These are phyloP conservation scores for Trichoderma sp. DNA, from an alignment of 2,329 filamentous ascomycete species.

Conservation along the genomic window DNA sequence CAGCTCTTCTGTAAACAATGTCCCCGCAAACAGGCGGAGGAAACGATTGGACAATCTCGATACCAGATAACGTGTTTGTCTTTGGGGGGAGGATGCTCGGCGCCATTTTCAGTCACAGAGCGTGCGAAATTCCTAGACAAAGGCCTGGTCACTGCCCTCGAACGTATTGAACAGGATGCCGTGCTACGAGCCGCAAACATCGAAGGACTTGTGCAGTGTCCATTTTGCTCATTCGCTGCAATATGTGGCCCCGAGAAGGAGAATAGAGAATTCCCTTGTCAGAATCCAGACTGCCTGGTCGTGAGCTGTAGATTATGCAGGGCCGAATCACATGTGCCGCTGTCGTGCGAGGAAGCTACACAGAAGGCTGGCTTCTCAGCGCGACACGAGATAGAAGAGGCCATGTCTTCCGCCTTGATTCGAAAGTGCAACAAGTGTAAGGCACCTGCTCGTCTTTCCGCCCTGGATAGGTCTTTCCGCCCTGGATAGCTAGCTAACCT, in stretches of 20 bases:
- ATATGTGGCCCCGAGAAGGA: slow-evolving; percentile 66
- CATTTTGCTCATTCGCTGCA: slow-evolving; percentile 78
- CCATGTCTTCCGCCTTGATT: slow-evolving; percentile 77
- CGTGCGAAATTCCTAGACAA: slow-evolving; percentile 57
- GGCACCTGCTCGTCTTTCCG: slow-evolving; percentile 17
- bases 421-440: slow-evolving; percentile 68
- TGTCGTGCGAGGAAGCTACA: slow-evolving; percentile 66
- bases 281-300: slow-evolving; percentile 61
- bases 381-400: slow-evolving; percentile 73
- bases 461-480: background rate
- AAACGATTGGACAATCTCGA: slow-evolving; percentile 65
- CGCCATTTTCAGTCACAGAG: slow-evolving; percentile 56
- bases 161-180: slow-evolving; percentile 68
- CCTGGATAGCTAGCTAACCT: slow-evolving; percentile 22
- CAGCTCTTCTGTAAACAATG: slow-evolving; percentile 69
- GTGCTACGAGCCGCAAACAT: slow-evolving; percentile 67
- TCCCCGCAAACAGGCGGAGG: slow-evolving; percentile 62
- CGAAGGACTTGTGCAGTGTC: slow-evolving; percentile 71
- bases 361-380: slow-evolving; percentile 58
- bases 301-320: slow-evolving; percentile 69
- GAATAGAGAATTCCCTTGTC: slow-evolving; percentile 72
- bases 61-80: slow-evolving; percentile 71
- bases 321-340: slow-evolving; percentile 67
- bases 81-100: slow-evolving; percentile 61
- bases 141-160: slow-evolving; percentile 60